These are phyloP conservation scores for Exophiala aquamarina DNA, from an alignment of 2,329 filamentous ascomycete genomes.

Conservation along the genomic window DNA sequence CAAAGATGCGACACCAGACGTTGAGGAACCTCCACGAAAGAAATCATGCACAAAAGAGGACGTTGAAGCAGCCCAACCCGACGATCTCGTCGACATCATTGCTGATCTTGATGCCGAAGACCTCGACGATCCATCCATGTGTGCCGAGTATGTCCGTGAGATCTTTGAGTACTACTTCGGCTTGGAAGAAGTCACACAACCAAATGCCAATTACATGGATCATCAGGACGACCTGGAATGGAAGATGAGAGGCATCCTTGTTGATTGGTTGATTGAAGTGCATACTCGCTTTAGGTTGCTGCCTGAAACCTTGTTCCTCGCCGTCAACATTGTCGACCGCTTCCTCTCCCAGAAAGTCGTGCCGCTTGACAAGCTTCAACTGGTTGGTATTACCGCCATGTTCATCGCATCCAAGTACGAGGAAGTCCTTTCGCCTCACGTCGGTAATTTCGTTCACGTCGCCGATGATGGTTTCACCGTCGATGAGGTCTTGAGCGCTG, in stretches of 20 bases:
- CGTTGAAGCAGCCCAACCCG: constrained; percentile 38
- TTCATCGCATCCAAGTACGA: constrained; percentile 99
- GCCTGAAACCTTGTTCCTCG: constrained; percentile 93
- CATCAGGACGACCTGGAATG: constrained; percentile 94
- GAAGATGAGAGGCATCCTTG: constrained; percentile 96
- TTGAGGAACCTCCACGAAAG: constrained; percentile 67
- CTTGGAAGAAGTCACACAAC: constrained; percentile 75
- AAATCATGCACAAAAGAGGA: constrained; percentile 59
- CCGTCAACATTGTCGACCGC: constrained; percentile 97
- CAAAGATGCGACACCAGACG: constrained; percentile 56
- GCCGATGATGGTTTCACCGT: constrained; percentile 96
- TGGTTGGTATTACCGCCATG: constrained; percentile 98
- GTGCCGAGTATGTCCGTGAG: constrained; percentile 92
- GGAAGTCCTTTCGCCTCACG: constrained; percentile 93
- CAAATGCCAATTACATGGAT: constrained; percentile 92
- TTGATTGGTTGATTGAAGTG: constrained; percentile 98
- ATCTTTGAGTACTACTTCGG: constrained; percentile 95
- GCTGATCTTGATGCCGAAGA: constrained; percentile 80
- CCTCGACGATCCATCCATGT: constrained; percentile 92
- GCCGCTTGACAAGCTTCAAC: constrained; percentile 89
- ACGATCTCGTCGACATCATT: constrained; percentile 35
- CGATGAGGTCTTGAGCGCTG: constrained; percentile 93
- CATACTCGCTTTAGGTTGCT: constrained; percentile 95
- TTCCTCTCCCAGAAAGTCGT: constrained; percentile 96
- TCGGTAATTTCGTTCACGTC: constrained; percentile 95